Conservation (phyloP, 2,329 filamentous ascomycete genomes). For the Rhynchosporium secalis region DNA sequence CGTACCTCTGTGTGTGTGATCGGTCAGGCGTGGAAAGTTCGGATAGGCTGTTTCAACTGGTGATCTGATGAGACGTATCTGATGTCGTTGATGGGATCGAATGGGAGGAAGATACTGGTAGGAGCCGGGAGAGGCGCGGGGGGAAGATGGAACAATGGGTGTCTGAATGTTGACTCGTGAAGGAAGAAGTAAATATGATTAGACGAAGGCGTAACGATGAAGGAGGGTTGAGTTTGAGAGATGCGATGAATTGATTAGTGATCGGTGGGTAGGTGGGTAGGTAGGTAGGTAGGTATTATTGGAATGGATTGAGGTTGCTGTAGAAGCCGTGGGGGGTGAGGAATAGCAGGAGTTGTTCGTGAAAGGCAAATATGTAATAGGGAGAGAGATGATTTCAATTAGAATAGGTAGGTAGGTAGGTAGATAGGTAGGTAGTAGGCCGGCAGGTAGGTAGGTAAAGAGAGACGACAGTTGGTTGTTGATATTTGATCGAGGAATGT, state of each 20-base stretch:
- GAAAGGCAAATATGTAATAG: not conserved
- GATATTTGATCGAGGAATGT: not conserved
- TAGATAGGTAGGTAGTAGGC: not conserved
- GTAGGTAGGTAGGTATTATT: not conserved
- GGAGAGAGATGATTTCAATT: not conserved
- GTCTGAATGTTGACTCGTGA: not conserved
- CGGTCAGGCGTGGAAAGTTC: slow-evolving; percentile 10
- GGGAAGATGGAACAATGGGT: slow-evolving; percentile 8
- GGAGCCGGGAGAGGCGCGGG: slow-evolving; percentile 16
- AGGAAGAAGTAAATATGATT: slow-evolving; percentile 1
- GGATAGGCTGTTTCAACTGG: slow-evolving; percentile 19
- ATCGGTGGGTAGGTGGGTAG: not conserved
- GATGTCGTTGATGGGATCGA: slow-evolving; percentile 8
- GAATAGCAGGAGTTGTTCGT: not conserved
- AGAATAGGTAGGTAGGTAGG: not conserved
- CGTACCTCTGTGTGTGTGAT: not conserved
- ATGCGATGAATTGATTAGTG: not conserved
- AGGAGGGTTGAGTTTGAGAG: not conserved
- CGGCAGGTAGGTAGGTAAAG: not conserved
- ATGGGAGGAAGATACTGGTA: too few species aligned
- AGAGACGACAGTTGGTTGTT: too few species aligned
- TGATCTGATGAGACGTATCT: slow-evolving; percentile 1
- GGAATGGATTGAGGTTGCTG: not conserved
- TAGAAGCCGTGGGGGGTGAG: slow-evolving; percentile 3
- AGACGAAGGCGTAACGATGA: not conserved